Evolutionary conservation across 2,329 filamentous ascomycete species (phyloP), one percentile per base, ranked within the genome.

Genomic region (Xylaria sp.): DNA sequence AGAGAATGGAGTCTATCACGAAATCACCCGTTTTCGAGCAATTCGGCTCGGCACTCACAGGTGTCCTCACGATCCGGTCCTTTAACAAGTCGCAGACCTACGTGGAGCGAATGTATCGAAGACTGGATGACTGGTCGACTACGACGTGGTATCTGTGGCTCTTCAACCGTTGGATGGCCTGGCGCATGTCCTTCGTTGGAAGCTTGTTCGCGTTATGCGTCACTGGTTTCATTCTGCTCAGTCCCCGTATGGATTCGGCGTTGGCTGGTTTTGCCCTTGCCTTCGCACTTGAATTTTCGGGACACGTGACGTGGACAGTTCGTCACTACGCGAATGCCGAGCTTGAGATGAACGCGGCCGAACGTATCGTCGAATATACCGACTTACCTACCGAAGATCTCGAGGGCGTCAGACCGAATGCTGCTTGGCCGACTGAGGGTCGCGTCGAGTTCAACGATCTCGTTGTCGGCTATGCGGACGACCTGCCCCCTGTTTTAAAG

Each of bases 21-120:
- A 92, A 91, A 72, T 90, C 86, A 0, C 90, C 90, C 0, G 85
- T 93, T 0, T 92, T 91, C 66, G 90, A 93, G 71, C 85, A 90
- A 63, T 92, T 93, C 67, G 87, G 86, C 9, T 85, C 88, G 1
- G 84, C 88, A 0, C 80, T 93, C 8, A 81, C 83, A 0, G 90
- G 90, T 4, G 83, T 94, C 16, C 79, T 84, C 1, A 92, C 90
- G 0, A 90, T 94, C 55, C 84, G 90, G 10, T 87, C 88, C 0
- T 93, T 90, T 65, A 84, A 85, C 64, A 91, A 90, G 75, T 76
- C 79, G 0, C 78, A 84, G 18, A 79, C 80, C 0, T 93, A 91
- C 64, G 77, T 89, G 51, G 78, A 85, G 9, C 80, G 84, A 58
- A 92, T 93, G 86, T 87, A 87, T 70, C 71, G 72, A 52, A 83